These are phyloP conservation scores for Telfairia occidentalis DNA, from an alignment of 331 rosid species.

Conservation along the genomic window DNA sequence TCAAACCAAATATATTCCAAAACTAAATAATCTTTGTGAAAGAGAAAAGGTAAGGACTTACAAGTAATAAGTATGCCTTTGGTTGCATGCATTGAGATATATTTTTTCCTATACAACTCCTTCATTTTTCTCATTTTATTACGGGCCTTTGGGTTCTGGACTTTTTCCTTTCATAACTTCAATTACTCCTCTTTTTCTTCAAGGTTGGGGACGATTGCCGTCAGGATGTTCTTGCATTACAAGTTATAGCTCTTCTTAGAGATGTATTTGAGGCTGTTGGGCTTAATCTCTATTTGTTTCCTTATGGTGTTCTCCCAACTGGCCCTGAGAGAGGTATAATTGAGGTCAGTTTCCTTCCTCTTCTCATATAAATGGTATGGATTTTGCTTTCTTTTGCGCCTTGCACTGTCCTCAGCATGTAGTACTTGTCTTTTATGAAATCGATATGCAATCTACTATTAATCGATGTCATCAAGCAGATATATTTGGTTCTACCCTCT, in stretches of 20 bases:
- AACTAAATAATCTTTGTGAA: not conserved
- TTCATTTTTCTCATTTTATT: not conserved
- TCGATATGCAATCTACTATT: not conserved
- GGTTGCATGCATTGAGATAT: not conserved
- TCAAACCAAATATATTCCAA: not conserved
- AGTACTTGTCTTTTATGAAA: not conserved
- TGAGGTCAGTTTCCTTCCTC: constrained; percentile 50
- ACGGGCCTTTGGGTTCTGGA: not conserved
- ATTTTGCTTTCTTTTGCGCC: not conserved
- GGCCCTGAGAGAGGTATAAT: constrained; percentile 93
- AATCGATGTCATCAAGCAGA: not conserved
- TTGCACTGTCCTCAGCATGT: not conserved
- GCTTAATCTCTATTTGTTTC: constrained; percentile 69
- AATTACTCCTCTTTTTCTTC: constrained; percentile 14
- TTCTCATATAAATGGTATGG: not conserved
- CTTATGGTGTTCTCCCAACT: constrained; percentile 95
- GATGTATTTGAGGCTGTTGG: constrained; percentile 90
- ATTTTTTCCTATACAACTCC: not conserved
- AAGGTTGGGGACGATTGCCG: constrained; percentile 99
- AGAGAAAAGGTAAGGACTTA: not conserved
- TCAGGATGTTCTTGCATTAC: constrained; percentile 98
- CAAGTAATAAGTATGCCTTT: not conserved
- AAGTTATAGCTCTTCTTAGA: constrained; percentile 86
- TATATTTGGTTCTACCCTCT: not conserved
- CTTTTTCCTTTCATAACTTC: not conserved